Evolutionary conservation across 1,139 yeast species (phyloP), one percentile per base, ranked within the genome.

Genomic region (Yamadazyma songkhlaensis): DNA sequence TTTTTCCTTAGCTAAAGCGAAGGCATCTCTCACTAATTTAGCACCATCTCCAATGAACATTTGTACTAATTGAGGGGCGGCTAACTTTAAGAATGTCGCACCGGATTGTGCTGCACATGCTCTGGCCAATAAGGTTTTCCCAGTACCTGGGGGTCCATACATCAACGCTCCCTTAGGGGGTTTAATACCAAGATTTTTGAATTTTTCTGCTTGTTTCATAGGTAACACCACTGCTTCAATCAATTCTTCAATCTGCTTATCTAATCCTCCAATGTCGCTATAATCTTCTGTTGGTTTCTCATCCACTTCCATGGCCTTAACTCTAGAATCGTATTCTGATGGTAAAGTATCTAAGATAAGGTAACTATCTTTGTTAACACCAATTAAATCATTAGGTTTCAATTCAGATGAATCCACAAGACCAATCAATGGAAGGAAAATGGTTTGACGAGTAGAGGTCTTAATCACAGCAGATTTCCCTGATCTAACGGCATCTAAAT

Each of bases 61-160:
- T 61, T 94, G 98, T 32, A 92, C 98, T 51, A 92, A 78, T 62
- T 94, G 98, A 13, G 99, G 98, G 35, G 97, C 99, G 0, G 98
- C 97, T 46, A 94, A 74, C 58, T 92, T 92, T 57, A 92, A 73
- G 60, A 92, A 92, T 0, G 98, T 92, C n/a, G 98, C 98, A 44
- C 94, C 95, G 0, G 96, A 86, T 62, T 92, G 97, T 5, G 98
- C 98, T 10, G 99, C 99, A 77, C 98, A 92, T 2, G 98, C 98
- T 60, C 98, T 79, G 5, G 99, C 99, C 49, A 92, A 74, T 46
- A 92, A 73, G 1, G 98, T 92, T 65, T 92, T 92, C 62, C 99
- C 99, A 2, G 99, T 92, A 57, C 99, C 99, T 36, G 99, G 99
- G 12, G 99, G 98, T 8, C 99, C 99, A 60, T 92, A 92, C 98